phyloP scores from a whole-genome alignment of 108 stramenopile genomes.

The Nitzschia inconspicua region DNA sequence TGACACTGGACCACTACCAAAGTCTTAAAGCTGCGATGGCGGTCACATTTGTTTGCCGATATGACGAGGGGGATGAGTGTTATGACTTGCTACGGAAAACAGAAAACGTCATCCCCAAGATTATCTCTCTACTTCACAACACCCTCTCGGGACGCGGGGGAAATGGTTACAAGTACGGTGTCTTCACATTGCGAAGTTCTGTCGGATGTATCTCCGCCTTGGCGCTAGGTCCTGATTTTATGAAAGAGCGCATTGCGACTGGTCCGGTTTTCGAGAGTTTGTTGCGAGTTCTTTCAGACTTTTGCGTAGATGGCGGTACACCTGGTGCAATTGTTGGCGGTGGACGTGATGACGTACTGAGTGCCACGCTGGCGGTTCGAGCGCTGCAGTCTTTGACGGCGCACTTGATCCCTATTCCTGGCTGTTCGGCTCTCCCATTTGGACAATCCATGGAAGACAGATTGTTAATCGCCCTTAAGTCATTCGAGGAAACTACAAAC shows the following conservation, averaged over 20 bases:
- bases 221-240: conserved; percentile 88
- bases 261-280: conserved; percentile 84
- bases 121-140: conserved; percentile 82
- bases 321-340: conserved; percentile 89
- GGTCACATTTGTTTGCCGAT: conserved; percentile 86
- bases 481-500: conserved; percentile 59
- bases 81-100: conserved; percentile 87
- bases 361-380: conserved; percentile 81
- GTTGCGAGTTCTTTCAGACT: conserved; percentile 79
- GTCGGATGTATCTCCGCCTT: conserved; percentile 87
- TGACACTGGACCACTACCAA: conserved; percentile 89
- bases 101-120: conserved; percentile 91
- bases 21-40: conserved; percentile 92
- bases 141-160: conserved; percentile 85
- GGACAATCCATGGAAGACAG: conserved; percentile 79
- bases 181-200: conserved; percentile 84
- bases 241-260: conserved; percentile 89
- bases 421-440: conserved; percentile 72
- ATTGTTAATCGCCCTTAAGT: conserved; percentile 65
- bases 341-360: conserved; percentile 77
- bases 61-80: conserved; percentile 86
- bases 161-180: conserved; percentile 91
- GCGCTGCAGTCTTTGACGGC: conserved; percentile 72
- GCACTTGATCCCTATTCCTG: conserved; percentile 78
- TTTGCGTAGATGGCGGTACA: conserved; percentile 88